Evolutionary conservation across 192 early-diverging fungal species (phyloP).

Genomic region (Entrophospora sp.): DNA sequence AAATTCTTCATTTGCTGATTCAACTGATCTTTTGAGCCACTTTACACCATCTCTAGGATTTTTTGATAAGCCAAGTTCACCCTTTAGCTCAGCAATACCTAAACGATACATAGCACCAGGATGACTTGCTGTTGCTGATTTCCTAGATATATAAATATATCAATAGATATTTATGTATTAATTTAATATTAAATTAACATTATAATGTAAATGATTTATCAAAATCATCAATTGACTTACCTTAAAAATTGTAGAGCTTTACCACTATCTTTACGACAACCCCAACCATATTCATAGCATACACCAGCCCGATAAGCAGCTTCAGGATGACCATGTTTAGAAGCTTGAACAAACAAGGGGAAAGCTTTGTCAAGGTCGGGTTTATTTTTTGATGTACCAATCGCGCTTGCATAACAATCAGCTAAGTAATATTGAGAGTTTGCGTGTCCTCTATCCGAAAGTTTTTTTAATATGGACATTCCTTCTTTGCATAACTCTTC

Average conservation of each 20-base stretch:
- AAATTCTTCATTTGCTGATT: slow-evolving; percentile 45
- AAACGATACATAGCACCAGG: slow-evolving; percentile 60
- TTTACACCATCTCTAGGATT: slow-evolving; percentile 50
- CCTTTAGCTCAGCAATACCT: slow-evolving; percentile 49
- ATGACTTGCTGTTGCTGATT: slow-evolving; percentile 57
- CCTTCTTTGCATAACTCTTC: slow-evolving; percentile 55
- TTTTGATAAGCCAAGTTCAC: slow-evolving; percentile 40
- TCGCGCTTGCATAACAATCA: slow-evolving; percentile 56
- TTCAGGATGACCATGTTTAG: slow-evolving; percentile 57
- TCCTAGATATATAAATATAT: too few relatives aligned
- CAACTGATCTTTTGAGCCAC: slow-evolving; percentile 49
- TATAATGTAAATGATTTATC: too few relatives aligned
- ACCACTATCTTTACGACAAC: slow-evolving; percentile 43
- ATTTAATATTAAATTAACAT: too few relatives aligned
- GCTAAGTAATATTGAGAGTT: slow-evolving; percentile 62
- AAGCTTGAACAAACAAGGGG: slow-evolving; percentile 54
- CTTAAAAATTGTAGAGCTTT: slow-evolving; percentile 61
- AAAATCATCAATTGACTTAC: slow-evolving; percentile 32
- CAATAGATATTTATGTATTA: too few relatives aligned
- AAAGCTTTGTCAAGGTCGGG: slow-evolving; percentile 64
- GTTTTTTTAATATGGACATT: slow-evolving; percentile 49
- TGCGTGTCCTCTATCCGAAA: slow-evolving; percentile 46
- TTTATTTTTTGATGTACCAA: slow-evolving; percentile 46
- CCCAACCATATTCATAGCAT: slow-evolving; percentile 61
- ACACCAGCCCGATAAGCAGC: slow-evolving; percentile 53